These are phyloP conservation scores for Udeniomyces megalosporus DNA, from an alignment of 768 basidiomycete species.

Conservation along the genomic window DNA sequence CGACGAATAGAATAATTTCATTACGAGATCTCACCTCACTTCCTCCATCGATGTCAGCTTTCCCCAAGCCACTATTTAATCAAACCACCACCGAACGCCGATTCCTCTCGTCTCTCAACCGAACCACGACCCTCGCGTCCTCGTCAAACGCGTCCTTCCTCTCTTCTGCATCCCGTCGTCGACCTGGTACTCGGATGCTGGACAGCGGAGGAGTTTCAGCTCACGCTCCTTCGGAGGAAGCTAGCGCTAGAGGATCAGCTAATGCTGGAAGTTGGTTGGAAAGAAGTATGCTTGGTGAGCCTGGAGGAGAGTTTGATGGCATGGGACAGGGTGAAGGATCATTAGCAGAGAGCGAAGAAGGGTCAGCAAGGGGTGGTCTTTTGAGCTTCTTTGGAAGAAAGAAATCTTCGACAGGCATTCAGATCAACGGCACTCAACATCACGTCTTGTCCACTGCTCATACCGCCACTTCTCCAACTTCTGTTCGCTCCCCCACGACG, in stretches of 20 bases:
- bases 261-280: too few species aligned
- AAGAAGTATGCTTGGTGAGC: not conserved
- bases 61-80: not conserved
- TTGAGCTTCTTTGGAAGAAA: too few species aligned
- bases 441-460: not conserved
- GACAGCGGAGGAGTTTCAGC: not conserved
- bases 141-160: not conserved
- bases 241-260: too few species aligned
- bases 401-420: too few species aligned
- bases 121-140: not conserved
- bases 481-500: not conserved
- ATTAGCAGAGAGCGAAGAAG: too few species aligned
- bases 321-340: too few species aligned
- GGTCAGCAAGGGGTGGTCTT: too few species aligned
- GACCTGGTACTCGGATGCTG: too few species aligned
- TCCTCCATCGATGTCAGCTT: not conserved
- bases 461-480: not conserved
- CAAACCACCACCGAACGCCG: not conserved
- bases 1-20: too few species aligned
- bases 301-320: not conserved
- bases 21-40: too few species aligned
- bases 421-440: too few species aligned
- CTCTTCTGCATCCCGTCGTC: not conserved
- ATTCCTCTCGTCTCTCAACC: not conserved
- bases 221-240: not conserved